phyloP scores from a whole-genome alignment of 2,329 filamentous ascomycete genomes.

The Alternaria arborescens region DNA sequence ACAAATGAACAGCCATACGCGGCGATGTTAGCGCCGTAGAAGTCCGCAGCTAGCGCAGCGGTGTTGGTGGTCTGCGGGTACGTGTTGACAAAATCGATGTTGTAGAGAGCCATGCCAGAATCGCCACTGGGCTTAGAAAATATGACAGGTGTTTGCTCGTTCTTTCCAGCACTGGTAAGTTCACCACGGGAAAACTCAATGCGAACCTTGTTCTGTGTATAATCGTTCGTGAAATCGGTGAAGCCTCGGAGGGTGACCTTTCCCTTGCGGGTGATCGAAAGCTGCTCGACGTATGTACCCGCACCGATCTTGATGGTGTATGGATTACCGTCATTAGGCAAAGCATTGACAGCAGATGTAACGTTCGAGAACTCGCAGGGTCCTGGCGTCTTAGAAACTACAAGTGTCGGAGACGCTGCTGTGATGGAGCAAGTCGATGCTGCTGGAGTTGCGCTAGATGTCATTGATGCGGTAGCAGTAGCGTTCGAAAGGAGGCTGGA shows the following conservation, averaged over 20 bases:
- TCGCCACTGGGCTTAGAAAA: constrained; percentile 50
- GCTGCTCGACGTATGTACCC: constrained; percentile 56
- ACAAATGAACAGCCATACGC: constrained; percentile 64
- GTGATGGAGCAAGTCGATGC: constrained; percentile 37
- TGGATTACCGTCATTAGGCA: constrained; percentile 53
- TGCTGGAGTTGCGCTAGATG: constrained; percentile 12
- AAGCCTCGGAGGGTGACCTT: constrained; percentile 55
- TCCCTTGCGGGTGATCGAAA: constrained; percentile 53
- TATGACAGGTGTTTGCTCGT: constrained; percentile 57
- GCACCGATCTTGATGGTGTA: constrained; percentile 54
- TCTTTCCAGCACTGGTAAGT: constrained; percentile 52
- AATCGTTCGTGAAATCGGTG: constrained; percentile 41
- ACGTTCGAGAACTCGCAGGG: constrained; percentile 53
- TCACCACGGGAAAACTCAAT: constrained; percentile 51
- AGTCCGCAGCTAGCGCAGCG: constrained; percentile 56
- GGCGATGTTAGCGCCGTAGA: constrained; percentile 59
- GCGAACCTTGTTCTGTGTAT: constrained; percentile 51
- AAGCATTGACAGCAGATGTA: constrained; percentile 55
- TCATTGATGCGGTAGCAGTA: constrained; percentile 3
- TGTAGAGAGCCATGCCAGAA: constrained; percentile 28
- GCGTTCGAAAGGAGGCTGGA: constrained; percentile 3
- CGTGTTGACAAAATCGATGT: constrained; percentile 54
- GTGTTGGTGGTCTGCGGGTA: constrained; percentile 41
- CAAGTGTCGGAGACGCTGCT: constrained; percentile 47
- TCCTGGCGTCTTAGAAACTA: constrained; percentile 39